Evolutionary conservation across 768 basidiomycete genomes (phyloP).

Genomic region (Fomitopsis serialis): DNA sequence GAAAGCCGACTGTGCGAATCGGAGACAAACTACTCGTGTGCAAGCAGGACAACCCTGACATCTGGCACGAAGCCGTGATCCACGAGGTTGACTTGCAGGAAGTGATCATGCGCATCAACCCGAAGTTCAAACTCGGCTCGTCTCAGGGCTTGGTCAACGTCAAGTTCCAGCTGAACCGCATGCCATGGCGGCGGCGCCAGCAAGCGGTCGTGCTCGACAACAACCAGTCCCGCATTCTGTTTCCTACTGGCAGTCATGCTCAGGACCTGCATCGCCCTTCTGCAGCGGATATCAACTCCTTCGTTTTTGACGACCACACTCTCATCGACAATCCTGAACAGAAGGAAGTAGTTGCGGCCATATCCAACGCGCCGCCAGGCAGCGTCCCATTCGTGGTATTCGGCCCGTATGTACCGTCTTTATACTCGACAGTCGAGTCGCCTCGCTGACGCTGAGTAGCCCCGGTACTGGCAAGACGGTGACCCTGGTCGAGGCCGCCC

Average conservation of each 20-base stretch:
- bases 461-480: constrained; percentile 36
- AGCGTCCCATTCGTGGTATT: constrained; percentile 50
- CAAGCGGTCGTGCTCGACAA: constrained; percentile 44
- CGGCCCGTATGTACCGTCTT: constrained; percentile 42
- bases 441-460: constrained; percentile 12
- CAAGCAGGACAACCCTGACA: constrained; percentile 29
- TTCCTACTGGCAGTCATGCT: constrained; percentile 34
- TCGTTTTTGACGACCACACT: constrained; percentile 30
- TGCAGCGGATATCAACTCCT: constrained; percentile 13
- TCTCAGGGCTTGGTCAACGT: constrained; percentile 39
- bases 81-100: constrained; percentile 41
- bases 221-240: constrained; percentile 38
- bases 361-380: constrained; percentile 37
- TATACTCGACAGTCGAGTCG: background rate
- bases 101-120: constrained; percentile 43
- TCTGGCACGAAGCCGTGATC: constrained; percentile 54
- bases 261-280: constrained; percentile 8
- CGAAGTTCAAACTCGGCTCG: constrained; percentile 29
- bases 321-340: constrained; percentile 42
- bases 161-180: constrained; percentile 47
- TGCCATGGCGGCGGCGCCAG: constrained; percentile 50
- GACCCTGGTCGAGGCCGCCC: constrained; percentile 30
- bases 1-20: constrained; percentile 44
- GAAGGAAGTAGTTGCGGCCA: constrained; percentile 39
- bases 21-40: constrained; percentile 33